phyloP scores from a whole-genome alignment of 176 grass and related monocot species.

The Phoenix dactylifera region DNA sequence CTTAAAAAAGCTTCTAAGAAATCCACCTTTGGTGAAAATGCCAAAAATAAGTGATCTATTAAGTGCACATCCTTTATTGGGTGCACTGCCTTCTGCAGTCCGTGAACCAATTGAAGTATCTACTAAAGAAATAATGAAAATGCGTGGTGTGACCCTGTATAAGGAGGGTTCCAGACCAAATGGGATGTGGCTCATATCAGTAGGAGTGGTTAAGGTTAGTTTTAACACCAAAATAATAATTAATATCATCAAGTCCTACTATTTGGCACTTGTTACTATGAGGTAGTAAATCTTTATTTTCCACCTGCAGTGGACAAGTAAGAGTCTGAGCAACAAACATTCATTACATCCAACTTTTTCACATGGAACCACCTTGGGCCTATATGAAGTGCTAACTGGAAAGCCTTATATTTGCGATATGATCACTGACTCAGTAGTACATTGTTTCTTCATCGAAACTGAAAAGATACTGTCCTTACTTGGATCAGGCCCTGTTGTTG shows the following conservation, averaged over 20 bases:
- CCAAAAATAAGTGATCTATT: conserved; percentile 67
- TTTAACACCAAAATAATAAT: neutral
- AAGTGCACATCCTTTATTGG: conserved; percentile 66
- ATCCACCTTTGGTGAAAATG: conserved; percentile 92
- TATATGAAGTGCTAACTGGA: conserved; percentile 80
- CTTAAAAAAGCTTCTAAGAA: conserved; percentile 78
- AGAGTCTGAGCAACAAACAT: conserved; percentile 56
- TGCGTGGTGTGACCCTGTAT: conserved; percentile 45
- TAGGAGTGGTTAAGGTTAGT: conserved; percentile 77
- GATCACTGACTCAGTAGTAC: conserved; percentile 63
- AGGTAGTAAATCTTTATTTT: conserved; percentile 1
- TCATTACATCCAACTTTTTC: conserved; percentile 77
- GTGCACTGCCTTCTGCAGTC: conserved; percentile 43
- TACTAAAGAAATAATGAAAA: conserved; percentile 64
- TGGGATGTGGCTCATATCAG: conserved; percentile 78
- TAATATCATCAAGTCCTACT: too few relatives aligned
- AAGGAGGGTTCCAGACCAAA: conserved; percentile 59
- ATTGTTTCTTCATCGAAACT: conserved; percentile 90
- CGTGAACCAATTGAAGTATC: conserved; percentile 49
- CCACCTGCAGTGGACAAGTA: conserved; percentile 61
- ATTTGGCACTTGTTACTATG: neutral
- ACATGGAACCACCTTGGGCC: conserved; percentile 75
- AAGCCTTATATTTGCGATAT: conserved; percentile 88
- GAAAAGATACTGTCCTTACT: conserved; percentile 67
- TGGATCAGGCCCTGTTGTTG: conserved; percentile 50